Evolutionary conservation across 306 rosid species (phyloP), one percentile per base, ranked within the genome.

Genomic region (Cicer arietinum): DNA sequence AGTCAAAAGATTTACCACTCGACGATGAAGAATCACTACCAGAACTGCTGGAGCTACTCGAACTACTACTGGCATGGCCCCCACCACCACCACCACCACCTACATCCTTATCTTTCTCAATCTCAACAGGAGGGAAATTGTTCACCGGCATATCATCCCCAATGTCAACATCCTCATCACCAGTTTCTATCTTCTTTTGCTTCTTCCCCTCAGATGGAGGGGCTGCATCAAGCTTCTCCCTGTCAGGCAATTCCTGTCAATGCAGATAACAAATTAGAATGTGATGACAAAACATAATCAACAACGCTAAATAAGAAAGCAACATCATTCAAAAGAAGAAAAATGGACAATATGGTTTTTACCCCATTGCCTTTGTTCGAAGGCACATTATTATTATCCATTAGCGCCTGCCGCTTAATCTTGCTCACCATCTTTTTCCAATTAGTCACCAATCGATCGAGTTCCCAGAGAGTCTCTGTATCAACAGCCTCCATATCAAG

Each of bases 381-480:
- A 3, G 77, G 69, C 12, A 60, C 80, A 77, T 73, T 84, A 71
- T 71, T 75, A 39, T 69, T 76, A 9, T 62, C 86, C 90, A 92
- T 75, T 52, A 92, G 88, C 2, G 93, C 93, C 70, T 92, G 99
- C 37, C 96, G 86, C 84, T 90, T 92, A 46, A 90, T 88, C 85
- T 95, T 95, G 89, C 99, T 92, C 71, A 89, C 86, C 97, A 90
- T 85, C 85, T 90, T 95, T 73, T 89, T 95, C 81, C 84, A 95
- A 85, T 95, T 92, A 3, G 99, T 89, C 4, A 95, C 99, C 39
- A 95, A 86, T 2, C 97, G 83, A 80, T 95, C 99, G 8, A 95
- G 98, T 79, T 95, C 99, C 99, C 99, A 95, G n/a, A 95, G 97
- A 42, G 99, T 95, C 77, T 95, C 99, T 0, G 86, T 92, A 61